These are phyloP conservation scores for Candida loeiensis DNA, from an alignment of 805 yeast genomes.

Conservation along the genomic window DNA sequence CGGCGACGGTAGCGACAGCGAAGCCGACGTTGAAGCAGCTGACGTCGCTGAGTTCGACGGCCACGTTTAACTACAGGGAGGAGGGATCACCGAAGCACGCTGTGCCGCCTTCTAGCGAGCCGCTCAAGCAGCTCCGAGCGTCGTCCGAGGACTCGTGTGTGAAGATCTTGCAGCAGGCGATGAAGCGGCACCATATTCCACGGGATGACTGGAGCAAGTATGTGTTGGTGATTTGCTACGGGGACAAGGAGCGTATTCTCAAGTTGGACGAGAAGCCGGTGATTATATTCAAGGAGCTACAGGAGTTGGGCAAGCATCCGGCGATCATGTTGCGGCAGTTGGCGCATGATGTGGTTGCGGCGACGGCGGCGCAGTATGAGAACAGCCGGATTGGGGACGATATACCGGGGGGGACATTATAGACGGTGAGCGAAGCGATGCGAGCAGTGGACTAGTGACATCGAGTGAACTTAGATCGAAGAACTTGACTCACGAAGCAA, in stretches of 20 bases:
- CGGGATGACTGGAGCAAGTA: constrained; percentile 84
- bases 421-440: background rate
- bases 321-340: constrained; percentile 87
- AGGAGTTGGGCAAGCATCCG: constrained; percentile 82
- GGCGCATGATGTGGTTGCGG: constrained; percentile 41
- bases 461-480: no score
- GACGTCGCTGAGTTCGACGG: constrained; percentile 5
- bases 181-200: constrained; percentile 76
- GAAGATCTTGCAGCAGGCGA: constrained; percentile 81
- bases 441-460: no score
- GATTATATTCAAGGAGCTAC: constrained; percentile 74
- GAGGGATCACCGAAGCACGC: constrained; percentile 7
- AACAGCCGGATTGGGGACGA: constrained; percentile 41
- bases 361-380: constrained; percentile 23
- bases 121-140: constrained; percentile 78
- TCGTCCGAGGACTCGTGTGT: constrained; percentile 90
- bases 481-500: no score
- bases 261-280: constrained; percentile 89
- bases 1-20: background rate
- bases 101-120: constrained; percentile 42
- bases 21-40: constrained; percentile 9
- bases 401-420: constrained; percentile 44
- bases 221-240: constrained; percentile 84
- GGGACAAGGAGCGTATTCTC: constrained; percentile 81
- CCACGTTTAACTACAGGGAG: constrained; percentile 7